Conservation (phyloP, 805 yeast species). For the Candida glaebosa region DNA sequence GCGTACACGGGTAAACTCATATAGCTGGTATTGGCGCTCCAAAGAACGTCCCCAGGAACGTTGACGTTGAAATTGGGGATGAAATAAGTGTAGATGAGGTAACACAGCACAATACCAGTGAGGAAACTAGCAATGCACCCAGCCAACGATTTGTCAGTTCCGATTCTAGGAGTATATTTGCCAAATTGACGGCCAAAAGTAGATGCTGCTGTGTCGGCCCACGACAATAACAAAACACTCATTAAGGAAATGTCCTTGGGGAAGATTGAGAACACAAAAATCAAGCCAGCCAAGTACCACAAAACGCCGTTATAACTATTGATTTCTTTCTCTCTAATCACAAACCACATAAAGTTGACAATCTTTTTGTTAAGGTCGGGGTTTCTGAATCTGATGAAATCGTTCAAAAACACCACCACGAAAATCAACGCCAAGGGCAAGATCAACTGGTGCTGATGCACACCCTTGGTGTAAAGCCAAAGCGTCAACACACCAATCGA, state of each 20-base stretch:
- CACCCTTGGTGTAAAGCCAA: slow-evolving; percentile 63
- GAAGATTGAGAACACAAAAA: slow-evolving; percentile 63
- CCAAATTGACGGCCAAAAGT: slow-evolving; percentile 89
- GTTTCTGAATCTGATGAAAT: slow-evolving; percentile 61
- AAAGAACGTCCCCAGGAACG: slow-evolving; percentile 54
- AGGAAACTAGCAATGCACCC: slow-evolving; percentile 86
- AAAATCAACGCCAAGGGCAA: slow-evolving; percentile 57
- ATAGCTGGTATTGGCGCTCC: slow-evolving; percentile 60
- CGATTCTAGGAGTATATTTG: slow-evolving; percentile 72
- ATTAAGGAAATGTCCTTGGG: slow-evolving; percentile 80
- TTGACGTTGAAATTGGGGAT: slow-evolving; percentile 63
- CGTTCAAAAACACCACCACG: slow-evolving; percentile 55
- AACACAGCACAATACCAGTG: slow-evolving; percentile 66
- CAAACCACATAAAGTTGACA: slow-evolving; percentile 65
- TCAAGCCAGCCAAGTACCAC: slow-evolving; percentile 80
- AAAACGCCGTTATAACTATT: slow-evolving; percentile 75
- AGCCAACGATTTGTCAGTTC: slow-evolving; percentile 77
- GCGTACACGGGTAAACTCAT: slow-evolving; percentile 54
- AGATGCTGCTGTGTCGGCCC: slow-evolving; percentile 98
- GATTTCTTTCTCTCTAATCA: slow-evolving; percentile 83
- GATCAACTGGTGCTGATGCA: slow-evolving; percentile 53
- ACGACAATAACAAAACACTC: slow-evolving; percentile 77
- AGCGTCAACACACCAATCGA: slow-evolving; percentile 83
- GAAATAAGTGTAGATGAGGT: slow-evolving; percentile 66
- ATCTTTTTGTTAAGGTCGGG: slow-evolving; percentile 63